Conservation (phyloP, 768 basidiomycete genomes). For the Cystofilobasidium capitatum region DNA sequence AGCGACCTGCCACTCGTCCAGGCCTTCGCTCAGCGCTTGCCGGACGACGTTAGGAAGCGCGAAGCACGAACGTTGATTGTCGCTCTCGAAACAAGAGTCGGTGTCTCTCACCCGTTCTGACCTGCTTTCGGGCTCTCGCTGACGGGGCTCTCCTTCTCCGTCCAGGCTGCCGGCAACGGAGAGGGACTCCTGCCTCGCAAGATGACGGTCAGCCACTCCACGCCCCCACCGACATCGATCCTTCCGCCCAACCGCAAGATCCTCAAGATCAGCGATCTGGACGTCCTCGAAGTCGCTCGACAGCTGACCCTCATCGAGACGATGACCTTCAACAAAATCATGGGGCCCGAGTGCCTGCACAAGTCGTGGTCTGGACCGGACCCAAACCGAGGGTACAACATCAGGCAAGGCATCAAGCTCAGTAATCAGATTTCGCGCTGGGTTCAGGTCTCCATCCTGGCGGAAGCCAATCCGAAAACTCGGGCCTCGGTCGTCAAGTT, state of each 20-base stretch:
- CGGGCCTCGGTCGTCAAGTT: constrained; percentile 76
- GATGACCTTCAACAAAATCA: constrained; percentile 73
- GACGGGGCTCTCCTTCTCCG: constrained; percentile 26
- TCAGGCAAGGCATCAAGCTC: constrained; percentile 74
- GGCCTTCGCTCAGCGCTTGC: constrained; percentile 11
- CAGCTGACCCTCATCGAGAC: constrained; percentile 90
- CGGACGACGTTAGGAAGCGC: constrained; percentile 14
- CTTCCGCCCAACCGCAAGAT: constrained; percentile 53
- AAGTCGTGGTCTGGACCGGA: constrained; percentile 50
- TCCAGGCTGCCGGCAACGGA: constrained; percentile 38
- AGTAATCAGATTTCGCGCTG: constrained; percentile 91
- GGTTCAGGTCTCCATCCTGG: constrained; percentile 76
- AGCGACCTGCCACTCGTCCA: constrained; percentile 12
- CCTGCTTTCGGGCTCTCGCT: constrained; percentile 21
- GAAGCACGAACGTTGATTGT: constrained; percentile 29
- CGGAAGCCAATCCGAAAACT: constrained; percentile 67
- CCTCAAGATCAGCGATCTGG: constrained; percentile 65
- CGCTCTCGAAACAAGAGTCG: constrained; percentile 31
- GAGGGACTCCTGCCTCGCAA: constrained; percentile 50
- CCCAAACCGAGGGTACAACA: constrained; percentile 49
- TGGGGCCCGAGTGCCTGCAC: constrained; percentile 78
- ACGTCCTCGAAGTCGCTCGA: constrained; percentile 78
- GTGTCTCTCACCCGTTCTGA: neutral
- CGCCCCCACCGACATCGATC: constrained; percentile 62
- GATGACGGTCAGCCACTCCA: constrained; percentile 49